Base-by-base conservation (phyloP, 2,329 filamentous ascomycete species). In the Talaromyces piceae region DNA sequence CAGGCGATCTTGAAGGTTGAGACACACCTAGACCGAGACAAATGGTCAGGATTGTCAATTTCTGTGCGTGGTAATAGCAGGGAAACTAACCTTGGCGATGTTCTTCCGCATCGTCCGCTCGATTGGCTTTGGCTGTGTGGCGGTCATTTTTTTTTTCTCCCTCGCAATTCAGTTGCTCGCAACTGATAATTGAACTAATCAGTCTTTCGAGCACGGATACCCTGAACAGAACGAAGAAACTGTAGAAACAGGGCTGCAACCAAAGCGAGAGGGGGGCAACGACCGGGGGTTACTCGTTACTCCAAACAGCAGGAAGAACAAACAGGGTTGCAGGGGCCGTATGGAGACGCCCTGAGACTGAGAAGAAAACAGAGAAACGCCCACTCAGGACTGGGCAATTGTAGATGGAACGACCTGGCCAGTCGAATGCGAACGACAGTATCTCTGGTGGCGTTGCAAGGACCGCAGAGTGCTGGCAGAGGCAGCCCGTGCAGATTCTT, bases 1-100 rank as follows among this genome's bases (percentile, higher is more conserved):
- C 54, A 98, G 83, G 57, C 91, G 88, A 75, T 95, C 90, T 73
- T 97, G 90, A 50, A 98, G 78, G 64, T 87, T 87, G 67, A 91
- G 81, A 61, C 91, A 93, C 76, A 98, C 95, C 93, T 97, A 66
- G 62, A 26, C 55, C 49, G 31, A 50, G 60, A 56, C 27, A n/a
- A 33, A 26, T 33, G 31, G 55, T 67, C 54, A 64, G 59, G 50
- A 31, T n/a, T 44, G 20, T 5, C 16, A 41, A 28, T 30, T 12
- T 41, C 12, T 5, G 30, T 58, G 48, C 25, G 20, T 13, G 12
- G 13, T 13, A 8, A 7, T 16, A 16, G 50, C 28, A 50, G 8
- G 13, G 45, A 25, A 46, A 53, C 26, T 49, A 44, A 54, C 49
- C 46, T 53, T 49, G 27, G 54, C 47, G 45, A 54, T 47, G 30